Evolutionary conservation across 192 early-diverging fungal species (phyloP).

Genomic region (Backusella tarrabulga): DNA sequence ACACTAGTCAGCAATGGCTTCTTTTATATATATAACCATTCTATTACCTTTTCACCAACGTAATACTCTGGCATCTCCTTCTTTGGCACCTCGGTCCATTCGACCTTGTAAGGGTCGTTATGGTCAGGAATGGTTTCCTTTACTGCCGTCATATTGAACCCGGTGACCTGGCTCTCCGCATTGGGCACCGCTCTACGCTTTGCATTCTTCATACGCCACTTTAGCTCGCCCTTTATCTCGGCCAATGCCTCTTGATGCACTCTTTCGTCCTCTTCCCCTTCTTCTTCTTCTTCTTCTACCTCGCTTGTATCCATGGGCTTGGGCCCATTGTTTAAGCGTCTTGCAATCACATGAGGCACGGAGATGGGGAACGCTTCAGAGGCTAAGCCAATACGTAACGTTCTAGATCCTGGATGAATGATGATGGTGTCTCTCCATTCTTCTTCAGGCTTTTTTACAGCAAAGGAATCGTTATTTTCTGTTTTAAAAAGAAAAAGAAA

Average conservation of each 20-base stretch:
- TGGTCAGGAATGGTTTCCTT: conserved; percentile 79
- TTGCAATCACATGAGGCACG: conserved; percentile 80
- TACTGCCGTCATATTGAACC: conserved; percentile 65
- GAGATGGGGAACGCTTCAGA: conserved; percentile 78
- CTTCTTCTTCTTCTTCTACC: conserved; percentile 26
- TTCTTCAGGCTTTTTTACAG: conserved; percentile 38
- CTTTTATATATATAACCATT: not conserved
- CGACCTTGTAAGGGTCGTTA: conserved; percentile 89
- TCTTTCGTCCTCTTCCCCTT: conserved; percentile 6
- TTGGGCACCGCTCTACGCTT: conserved; percentile 80
- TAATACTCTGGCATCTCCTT: conserved; percentile 40
- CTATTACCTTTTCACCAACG: conserved; percentile 62
- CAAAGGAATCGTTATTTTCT: not conserved
- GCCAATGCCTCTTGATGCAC: conserved; percentile 26
- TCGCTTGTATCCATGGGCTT: conserved; percentile 30
- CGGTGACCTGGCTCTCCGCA: conserved; percentile 66
- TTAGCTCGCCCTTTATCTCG: conserved; percentile 67
- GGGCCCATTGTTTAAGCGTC: conserved; percentile 41
- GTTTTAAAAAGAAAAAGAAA: not conserved
- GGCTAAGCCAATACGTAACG: conserved; percentile 78
- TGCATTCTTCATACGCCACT: conserved; percentile 74
- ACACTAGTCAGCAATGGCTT: not conserved
- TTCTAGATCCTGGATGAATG: conserved; percentile 84
- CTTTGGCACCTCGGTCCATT: conserved; percentile 68
- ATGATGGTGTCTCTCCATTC: conserved; percentile 72